These are phyloP conservation scores for Phyllosticta citrichinensis DNA, from an alignment of 2,329 filamentous ascomycete genomes.

Conservation along the genomic window DNA sequence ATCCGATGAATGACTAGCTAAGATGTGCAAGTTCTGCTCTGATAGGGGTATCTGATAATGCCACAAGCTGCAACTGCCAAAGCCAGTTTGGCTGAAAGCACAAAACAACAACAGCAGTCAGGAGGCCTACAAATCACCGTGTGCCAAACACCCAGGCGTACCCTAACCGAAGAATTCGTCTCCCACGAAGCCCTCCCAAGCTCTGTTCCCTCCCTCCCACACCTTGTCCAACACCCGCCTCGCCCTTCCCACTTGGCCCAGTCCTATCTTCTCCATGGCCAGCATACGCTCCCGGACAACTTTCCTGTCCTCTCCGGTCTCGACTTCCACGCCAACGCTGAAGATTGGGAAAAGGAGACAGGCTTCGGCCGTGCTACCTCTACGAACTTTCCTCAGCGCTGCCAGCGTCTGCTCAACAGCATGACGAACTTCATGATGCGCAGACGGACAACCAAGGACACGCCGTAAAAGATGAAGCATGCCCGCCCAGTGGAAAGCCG, in stretches of 20 bases:
- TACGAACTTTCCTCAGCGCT: constrained; percentile 51
- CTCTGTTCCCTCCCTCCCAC: constrained; percentile 52
- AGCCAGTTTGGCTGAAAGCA: neutral
- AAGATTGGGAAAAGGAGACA: constrained; percentile 75
- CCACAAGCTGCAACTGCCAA: neutral
- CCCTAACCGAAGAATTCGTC: constrained; percentile 57
- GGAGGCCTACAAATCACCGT: too few species aligned
- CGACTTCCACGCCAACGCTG: constrained; percentile 67
- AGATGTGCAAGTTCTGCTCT: neutral
- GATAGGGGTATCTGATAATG: neutral
- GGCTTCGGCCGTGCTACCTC: constrained; percentile 61
- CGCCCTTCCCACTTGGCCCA: constrained; percentile 59
- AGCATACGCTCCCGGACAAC: constrained; percentile 57
- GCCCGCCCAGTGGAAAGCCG: constrained; percentile 29
- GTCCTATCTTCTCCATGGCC: constrained; percentile 60
- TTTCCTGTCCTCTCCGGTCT: constrained; percentile 43
- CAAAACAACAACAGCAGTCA: neutral
- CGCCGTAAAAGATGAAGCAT: constrained; percentile 66
- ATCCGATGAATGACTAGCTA: neutral
- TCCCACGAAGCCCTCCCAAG: constrained; percentile 58
- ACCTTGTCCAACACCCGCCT: constrained; percentile 56
- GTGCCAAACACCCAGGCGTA: neutral
- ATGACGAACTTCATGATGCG: constrained; percentile 51
- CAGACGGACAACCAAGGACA: constrained; percentile 52
- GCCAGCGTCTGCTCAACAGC: constrained; percentile 54